Conservation (phyloP, 495 filamentous ascomycete genomes). For the Xylaria cubensis region DNA sequence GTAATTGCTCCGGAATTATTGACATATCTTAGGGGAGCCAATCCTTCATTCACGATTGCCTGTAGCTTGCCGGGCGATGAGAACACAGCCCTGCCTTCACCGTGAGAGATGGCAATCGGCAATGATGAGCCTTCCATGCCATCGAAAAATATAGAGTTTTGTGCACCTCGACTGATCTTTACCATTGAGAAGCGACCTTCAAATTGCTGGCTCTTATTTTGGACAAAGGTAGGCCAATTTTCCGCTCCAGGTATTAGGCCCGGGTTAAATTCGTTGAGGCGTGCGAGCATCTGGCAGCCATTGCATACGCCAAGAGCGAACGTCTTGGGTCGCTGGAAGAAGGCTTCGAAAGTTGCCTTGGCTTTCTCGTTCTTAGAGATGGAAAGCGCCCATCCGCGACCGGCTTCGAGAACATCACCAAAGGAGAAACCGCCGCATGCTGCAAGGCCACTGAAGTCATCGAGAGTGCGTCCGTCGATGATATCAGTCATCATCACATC, state of each 20-base stretch:
- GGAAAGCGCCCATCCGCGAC: slow-evolving; percentile 95
- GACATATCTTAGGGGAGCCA: slow-evolving; percentile 80
- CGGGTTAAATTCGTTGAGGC: slow-evolving; percentile 69
- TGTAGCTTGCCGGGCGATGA: slow-evolving; percentile 55
- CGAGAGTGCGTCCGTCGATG: slow-evolving; percentile 76
- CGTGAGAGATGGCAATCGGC: slow-evolving; percentile 90
- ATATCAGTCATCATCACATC: slow-evolving; percentile 99
- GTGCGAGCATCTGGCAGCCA: slow-evolving; percentile 92
- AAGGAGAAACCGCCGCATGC: slow-evolving; percentile 98
- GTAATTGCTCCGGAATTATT: slow-evolving; percentile 79
- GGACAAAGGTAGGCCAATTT: slow-evolving; percentile 86
- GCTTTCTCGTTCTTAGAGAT: slow-evolving; percentile 83
- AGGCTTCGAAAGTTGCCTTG: slow-evolving; percentile 75
- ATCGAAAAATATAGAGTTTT: slow-evolving; percentile 82
- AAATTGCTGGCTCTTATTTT: slow-evolving; percentile 89
- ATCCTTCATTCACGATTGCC: slow-evolving; percentile 63
- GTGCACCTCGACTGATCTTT: slow-evolving; percentile 68
- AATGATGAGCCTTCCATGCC: slow-evolving; percentile 86
- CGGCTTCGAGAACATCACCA: slow-evolving; percentile 94
- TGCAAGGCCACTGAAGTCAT: slow-evolving; percentile 84
- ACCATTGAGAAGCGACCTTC: slow-evolving; percentile 93
- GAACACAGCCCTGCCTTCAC: slow-evolving; percentile 88
- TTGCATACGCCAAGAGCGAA: slow-evolving; percentile 97
- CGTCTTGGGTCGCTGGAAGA: slow-evolving; percentile 89
- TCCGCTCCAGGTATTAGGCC: slow-evolving; percentile 76